Evolutionary conservation across 805 yeast species (phyloP).

Genomic region (Zygotorulaspora sp.): DNA sequence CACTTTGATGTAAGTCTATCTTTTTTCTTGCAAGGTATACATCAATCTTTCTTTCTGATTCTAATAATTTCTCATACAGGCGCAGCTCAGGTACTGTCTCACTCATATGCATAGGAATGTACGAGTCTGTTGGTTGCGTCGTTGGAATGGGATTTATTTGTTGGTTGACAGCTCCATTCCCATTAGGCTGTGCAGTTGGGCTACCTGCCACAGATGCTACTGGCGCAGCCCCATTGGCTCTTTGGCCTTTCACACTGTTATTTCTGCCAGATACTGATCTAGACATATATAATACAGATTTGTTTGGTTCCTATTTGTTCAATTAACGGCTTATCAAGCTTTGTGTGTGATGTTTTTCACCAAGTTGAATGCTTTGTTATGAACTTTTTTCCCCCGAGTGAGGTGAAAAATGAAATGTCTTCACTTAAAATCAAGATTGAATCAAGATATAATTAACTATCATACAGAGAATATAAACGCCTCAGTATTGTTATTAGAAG

Average conservation of each 20-base stretch:
- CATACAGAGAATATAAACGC: no score
- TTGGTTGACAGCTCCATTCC: constrained; percentile 13
- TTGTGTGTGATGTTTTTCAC: no score
- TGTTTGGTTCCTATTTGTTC: no score
- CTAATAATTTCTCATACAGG: constrained; percentile 62
- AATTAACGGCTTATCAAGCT: no score
- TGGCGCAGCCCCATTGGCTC: constrained; percentile 1
- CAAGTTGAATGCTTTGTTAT: constrained; percentile 1
- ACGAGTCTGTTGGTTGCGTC: constrained; percentile 48
- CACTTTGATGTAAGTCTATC: constrained; percentile 74
- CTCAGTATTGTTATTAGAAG: not conserved
- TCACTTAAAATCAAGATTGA: no score
- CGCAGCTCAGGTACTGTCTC: constrained; percentile 63
- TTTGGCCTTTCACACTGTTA: constrained; percentile 8
- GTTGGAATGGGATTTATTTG: constrained; percentile 30
- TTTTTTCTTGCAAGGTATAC: constrained; percentile 77
- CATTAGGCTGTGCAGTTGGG: constrained; percentile 5
- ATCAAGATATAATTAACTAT: no score
- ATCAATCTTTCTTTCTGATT: constrained; percentile 80
- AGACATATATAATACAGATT: no score
- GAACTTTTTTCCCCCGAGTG: not conserved
- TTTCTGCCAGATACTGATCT: constrained; percentile 2
- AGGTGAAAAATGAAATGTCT: not conserved
- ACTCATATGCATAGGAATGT: constrained; percentile 45
- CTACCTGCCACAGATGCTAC: constrained; percentile 5